These are phyloP conservation scores for Diplodia sapinea DNA, from an alignment of 2,329 filamentous ascomycete genomes.

Conservation along the genomic window DNA sequence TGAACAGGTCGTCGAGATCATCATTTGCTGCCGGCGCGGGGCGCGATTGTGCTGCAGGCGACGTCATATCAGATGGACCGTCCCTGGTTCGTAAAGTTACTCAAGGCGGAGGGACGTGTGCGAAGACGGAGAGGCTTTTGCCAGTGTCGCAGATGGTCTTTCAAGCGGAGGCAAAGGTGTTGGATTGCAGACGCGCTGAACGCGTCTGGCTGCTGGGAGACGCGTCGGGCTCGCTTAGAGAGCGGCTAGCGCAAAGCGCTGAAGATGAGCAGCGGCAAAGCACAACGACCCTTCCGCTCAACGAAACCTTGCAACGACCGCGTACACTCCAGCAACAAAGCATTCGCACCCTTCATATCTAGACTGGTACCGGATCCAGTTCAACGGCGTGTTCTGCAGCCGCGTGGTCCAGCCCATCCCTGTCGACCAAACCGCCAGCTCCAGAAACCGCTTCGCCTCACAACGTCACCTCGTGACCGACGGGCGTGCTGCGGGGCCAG, in stretches of 20 bases:
- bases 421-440: background rate
- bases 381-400: background rate
- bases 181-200: slow-evolving; percentile 17
- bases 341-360: background rate
- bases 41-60: slow-evolving; percentile 33
- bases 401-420: background rate
- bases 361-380: background rate
- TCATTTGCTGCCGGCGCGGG: slow-evolving; percentile 43
- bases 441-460: background rate
- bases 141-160: background rate
- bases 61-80: slow-evolving; percentile 39
- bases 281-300: background rate
- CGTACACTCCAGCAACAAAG: background rate
- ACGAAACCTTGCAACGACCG: slow-evolving; percentile 1
- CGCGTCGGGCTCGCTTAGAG: slow-evolving; percentile 33
- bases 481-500: background rate
- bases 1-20: slow-evolving; percentile 71
- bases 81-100: slow-evolving; percentile 29
- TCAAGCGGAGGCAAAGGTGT: slow-evolving; percentile 29
- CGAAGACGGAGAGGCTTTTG: background rate
- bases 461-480: background rate
- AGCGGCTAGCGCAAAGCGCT: slow-evolving; percentile 27
- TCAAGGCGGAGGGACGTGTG: background rate
- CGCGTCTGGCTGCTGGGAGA: slow-evolving; percentile 30
- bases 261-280: background rate